These are phyloP conservation scores for Fusarium udum DNA, from an alignment of 2,329 filamentous ascomycete species.

Conservation along the genomic window DNA sequence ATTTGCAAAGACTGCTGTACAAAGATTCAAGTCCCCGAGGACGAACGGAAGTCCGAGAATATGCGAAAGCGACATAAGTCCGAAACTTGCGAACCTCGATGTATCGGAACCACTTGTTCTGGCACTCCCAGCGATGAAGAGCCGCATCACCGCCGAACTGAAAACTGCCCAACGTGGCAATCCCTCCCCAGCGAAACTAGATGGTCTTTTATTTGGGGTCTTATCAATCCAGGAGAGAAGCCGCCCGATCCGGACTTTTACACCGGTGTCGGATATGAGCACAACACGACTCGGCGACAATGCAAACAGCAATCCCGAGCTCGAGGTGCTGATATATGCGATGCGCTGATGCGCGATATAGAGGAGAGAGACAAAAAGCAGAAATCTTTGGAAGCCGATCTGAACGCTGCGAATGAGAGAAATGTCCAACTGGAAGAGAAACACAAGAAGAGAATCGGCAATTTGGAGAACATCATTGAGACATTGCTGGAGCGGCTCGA, in stretches of 20 bases:
- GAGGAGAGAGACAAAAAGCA: not conserved
- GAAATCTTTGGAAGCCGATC: not conserved
- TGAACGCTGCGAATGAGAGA: not conserved
- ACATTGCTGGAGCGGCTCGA: not conserved
- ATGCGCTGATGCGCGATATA: not conserved
- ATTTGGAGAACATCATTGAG: not conserved
- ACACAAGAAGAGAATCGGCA: not conserved
- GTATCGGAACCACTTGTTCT: not conserved
- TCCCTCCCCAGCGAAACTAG: not conserved
- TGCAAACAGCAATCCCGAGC: not conserved
- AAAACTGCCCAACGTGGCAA: not conserved
- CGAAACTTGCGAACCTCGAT: not conserved
- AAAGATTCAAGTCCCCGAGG: not conserved
- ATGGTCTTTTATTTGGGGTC: not conserved
- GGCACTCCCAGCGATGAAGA: not conserved
- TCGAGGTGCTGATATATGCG: not conserved
- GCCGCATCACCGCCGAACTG: not conserved
- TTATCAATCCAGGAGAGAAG: not conserved
- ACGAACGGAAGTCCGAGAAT: not conserved
- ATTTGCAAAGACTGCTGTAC: not conserved
- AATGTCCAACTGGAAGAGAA: not conserved
- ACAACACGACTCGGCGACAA: not conserved
- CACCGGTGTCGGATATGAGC: not conserved
- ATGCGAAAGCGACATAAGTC: not conserved
- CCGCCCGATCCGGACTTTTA: not conserved